A percentile compares a stretch with the other conserved stretches of the same genome.
Evolutionary conservation across 345 rosid species (phyloP).

Genomic region (Psidium guajava): DNA sequence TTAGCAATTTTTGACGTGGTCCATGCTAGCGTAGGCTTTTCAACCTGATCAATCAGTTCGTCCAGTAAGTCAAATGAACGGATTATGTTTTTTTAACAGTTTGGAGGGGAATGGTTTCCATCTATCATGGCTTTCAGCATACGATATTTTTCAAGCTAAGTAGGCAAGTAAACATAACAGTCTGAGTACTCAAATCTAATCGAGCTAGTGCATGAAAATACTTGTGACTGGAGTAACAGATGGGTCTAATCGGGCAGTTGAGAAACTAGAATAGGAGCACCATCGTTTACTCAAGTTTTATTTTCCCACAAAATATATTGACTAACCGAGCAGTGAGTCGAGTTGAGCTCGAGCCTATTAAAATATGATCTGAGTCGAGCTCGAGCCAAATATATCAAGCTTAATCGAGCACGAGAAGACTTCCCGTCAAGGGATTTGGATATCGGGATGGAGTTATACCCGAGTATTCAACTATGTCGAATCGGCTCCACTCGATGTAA

Average conservation of each 20-base stretch:
- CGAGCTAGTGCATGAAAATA: not conserved
- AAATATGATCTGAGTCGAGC: not conserved
- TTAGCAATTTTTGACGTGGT: too few relatives aligned
- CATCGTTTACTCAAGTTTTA: not conserved
- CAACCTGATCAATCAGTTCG: too few relatives aligned
- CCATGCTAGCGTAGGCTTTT: too few relatives aligned
- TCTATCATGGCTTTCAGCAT: too few relatives aligned
- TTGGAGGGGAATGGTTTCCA: too few relatives aligned
- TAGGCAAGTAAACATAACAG: not conserved
- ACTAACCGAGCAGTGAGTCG: not conserved
- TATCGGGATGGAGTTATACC: not conserved
- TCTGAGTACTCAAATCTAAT: not conserved
- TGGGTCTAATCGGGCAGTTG: not conserved
- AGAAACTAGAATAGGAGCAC: not conserved
- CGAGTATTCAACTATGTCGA: not conserved
- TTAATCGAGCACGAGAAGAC: not conserved
- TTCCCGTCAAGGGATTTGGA: not conserved
- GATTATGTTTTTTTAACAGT: too few relatives aligned
- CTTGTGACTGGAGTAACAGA: not conserved
- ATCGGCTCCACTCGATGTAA: not conserved
- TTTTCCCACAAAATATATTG: not conserved
- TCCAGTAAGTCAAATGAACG: too few relatives aligned
- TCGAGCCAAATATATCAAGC: accelerated
- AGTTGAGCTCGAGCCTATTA: not conserved
- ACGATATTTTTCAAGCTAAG: too few relatives aligned